Evolutionary conservation across 1,284 basidiomycete genomes (phyloP), one percentile per base, ranked within the genome.

Genomic region (Rhodotorula glutinis): DNA sequence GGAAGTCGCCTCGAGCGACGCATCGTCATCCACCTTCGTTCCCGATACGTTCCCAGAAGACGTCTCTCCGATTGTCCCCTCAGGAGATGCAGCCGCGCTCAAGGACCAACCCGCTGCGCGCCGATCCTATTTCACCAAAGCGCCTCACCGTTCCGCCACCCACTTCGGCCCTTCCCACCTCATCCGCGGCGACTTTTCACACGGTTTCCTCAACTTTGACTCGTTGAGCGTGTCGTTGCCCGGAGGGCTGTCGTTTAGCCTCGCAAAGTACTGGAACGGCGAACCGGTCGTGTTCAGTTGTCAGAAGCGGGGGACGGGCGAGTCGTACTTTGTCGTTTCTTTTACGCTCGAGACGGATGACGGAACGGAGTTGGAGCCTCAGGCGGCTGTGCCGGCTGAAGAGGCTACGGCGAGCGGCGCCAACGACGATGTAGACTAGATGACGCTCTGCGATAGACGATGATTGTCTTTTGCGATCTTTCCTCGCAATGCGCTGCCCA

Each of bases 61-160:
- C 58, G 57, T 69, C 46, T 25, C 60, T 10, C 56, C 63, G 10
- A 53, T 66, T 40, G 65, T 66, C 30, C 27, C 53, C 4, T 29
- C 57, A 29, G 44, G 46, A 17, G 16, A 38, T 11, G 33, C 94
- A 79, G 82, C 88, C 70, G 87, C 94, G 80, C 92, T 69, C 16
- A 43, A 57, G 30, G 65, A 59, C 19, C 57, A 70, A 46, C 63
- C 72, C 13, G 55, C 66, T 14, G 65, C 68, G 16, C 62, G 75
- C 11, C 66, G 70, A 1, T 65, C 69, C 21, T 65, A 65, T 33
- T 74, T 74, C 55, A 53, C 72, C n/a, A 44, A 40, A 19, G 49
- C 65, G 19, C 40, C 57, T 7, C 30, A 69, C 33, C 60, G 71
- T 4, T 25, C 59, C 54, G n/a, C 43, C 3, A 51, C 70, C 16